Base-by-base conservation (phyloP, 139 green algal genomes). In the Raphidocelis subcapitata region DNA sequence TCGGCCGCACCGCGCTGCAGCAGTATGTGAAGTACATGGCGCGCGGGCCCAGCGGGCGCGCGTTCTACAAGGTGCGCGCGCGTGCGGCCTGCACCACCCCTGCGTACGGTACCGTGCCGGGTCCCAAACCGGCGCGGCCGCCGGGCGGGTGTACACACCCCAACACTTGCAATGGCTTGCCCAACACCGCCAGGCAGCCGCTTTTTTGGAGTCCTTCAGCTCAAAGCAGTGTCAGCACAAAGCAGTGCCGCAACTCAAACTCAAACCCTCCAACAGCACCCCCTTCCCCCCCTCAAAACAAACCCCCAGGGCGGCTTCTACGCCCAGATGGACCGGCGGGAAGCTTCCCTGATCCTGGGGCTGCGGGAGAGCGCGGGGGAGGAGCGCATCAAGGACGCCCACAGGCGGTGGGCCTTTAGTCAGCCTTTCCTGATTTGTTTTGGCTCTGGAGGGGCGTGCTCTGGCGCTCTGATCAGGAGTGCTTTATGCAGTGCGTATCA, bases 351-450 rank as follows among this genome's bases (percentile, higher is more conserved):
- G 3, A 99, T 99, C 51, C 82, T 99, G 12, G 94, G 93, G 3
- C 75, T 99, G 31, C 79, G 94, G 23, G 93, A 96, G 60, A 89
- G 73, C 63, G 91, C 95, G 10, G 81, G 81, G 21, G 87, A 92
- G 74, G 91, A 98, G 37, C 89, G 88, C 41, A 78, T 99, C 23
- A 97, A 97, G 84, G 94, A 96, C 23, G 94, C 95, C 14, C 96
- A 99, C 85, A 69, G 93, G 8, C n/a, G n/a, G n/a, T n/a, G n/a
- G n/a, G n/a, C n/a, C n/a, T n/a, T n/a, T n/a, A n/a, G n/a, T n/a
- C n/a, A n/a, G n/a, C n/a, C n/a, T n/a, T n/a, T n/a, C n/a, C n/a
- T n/a, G n/a, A n/a, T n/a, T n/a, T n/a, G n/a, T n/a, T n/a, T n/a
- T n/a, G n/a, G n/a, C n/a, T n/a, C n/a, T n/a, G n/a, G n/a, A n/a